phyloP scores from a whole-genome alignment of 495 filamentous ascomycete genomes.

The Penicillium herquei region DNA sequence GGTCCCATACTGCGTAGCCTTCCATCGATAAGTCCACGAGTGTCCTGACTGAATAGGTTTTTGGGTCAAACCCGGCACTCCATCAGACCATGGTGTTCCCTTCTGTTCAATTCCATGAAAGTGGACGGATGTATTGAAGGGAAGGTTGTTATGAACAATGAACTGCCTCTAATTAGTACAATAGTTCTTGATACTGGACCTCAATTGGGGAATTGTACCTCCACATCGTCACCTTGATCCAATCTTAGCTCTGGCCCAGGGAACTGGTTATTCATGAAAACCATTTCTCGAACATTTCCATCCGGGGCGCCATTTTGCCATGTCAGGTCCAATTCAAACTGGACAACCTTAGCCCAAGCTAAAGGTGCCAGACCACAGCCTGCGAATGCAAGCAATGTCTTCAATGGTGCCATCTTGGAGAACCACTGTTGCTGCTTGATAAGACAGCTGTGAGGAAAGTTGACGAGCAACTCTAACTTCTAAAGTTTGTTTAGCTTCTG shows the following conservation, averaged over 20 bases:
- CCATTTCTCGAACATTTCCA: slow-evolving; percentile 39
- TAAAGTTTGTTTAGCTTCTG: too few species aligned
- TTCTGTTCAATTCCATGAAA: slow-evolving; percentile 40
- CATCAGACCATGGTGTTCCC: slow-evolving; percentile 48
- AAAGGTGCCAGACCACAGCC: slow-evolving; percentile 8
- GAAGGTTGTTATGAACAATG: slow-evolving; percentile 46
- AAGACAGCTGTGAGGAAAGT: too few species aligned
- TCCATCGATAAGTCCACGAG: slow-evolving; percentile 47
- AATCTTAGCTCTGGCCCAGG: slow-evolving; percentile 53
- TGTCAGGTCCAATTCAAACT: slow-evolving; percentile 32
- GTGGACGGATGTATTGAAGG: slow-evolving; percentile 48
- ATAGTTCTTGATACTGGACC: not conserved
- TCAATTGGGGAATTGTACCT: slow-evolving; percentile 27
- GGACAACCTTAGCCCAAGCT: slow-evolving; percentile 22
- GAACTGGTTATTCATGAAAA: slow-evolving; percentile 57
- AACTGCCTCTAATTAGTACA: not conserved
- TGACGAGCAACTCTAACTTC: too few species aligned
- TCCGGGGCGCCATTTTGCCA: slow-evolving; percentile 39
- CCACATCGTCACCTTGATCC: slow-evolving; percentile 56
- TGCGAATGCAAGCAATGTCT: slow-evolving; percentile 10
- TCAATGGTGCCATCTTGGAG: slow-evolving; percentile 12
- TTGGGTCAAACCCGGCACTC: slow-evolving; percentile 51
- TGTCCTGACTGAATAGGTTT: slow-evolving; percentile 43
- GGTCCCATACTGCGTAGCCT: slow-evolving; percentile 49
- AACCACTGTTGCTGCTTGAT: too few species aligned